A percentile compares a stretch with the other conserved stretches of the same genome.
Evolutionary conservation across 2,329 filamentous ascomycete genomes (phyloP).

Genomic region (Didymella sp.): DNA sequence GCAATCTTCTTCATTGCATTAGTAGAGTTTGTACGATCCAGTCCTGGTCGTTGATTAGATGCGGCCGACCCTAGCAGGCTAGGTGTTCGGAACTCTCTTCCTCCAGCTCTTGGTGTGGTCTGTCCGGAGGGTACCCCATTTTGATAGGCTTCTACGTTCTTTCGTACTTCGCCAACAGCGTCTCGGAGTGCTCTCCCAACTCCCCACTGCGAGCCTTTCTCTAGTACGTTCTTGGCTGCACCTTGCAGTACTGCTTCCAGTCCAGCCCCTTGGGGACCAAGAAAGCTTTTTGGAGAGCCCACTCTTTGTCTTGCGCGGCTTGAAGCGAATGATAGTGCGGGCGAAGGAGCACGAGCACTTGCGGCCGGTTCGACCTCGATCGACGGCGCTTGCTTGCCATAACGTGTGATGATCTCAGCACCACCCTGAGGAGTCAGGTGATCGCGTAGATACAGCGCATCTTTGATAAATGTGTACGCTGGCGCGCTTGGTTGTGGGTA

Average conservation of each 20-base stretch:
- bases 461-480: conserved; percentile 81
- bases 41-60: conserved; percentile 24
- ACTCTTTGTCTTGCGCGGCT: conserved; percentile 39
- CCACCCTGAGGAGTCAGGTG: conserved; percentile 70
- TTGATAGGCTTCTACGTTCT: conserved; percentile 74
- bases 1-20: conserved; percentile 42
- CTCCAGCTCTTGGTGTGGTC: conserved; percentile 43
- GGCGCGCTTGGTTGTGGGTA: conserved; percentile 74
- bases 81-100: conserved; percentile 46
- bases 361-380: conserved; percentile 37
- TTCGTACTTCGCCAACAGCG: conserved; percentile 78
- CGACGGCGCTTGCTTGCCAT: conserved; percentile 60
- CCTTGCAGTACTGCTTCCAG: conserved; percentile 77
- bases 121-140: conserved; percentile 37
- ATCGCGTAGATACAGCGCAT: conserved; percentile 76
- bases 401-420: conserved; percentile 71
- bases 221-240: conserved; percentile 76
- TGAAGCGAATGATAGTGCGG: conserved; percentile 32
- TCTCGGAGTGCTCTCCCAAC: conserved; percentile 83
- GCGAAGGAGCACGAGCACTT: conserved; percentile 39
- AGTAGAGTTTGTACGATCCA: conserved; percentile 32
- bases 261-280: conserved; percentile 46
- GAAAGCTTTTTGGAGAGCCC: conserved; percentile 38
- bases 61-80: conserved; percentile 30
- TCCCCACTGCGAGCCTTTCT: conserved; percentile 76